A percentile compares a stretch with the other conserved stretches of the same genome.
Evolutionary conservation across 768 basidiomycete genomes (phyloP).

Genomic region (Tulasnella sp.): DNA sequence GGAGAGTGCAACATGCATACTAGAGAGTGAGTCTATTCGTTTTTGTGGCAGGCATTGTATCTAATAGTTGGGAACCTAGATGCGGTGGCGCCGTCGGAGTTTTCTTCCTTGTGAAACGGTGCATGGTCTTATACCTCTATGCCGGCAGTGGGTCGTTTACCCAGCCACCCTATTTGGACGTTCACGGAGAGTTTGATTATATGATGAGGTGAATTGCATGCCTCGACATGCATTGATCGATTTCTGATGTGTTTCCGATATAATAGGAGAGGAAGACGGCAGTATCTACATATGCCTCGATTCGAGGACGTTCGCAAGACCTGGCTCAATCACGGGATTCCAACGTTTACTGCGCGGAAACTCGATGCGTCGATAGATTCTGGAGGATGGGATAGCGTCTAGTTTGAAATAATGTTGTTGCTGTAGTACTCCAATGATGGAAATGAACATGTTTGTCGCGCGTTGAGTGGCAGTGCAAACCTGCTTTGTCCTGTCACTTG

Average conservation of each 20-base stretch:
- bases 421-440: neutral
- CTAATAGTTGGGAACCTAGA: constrained; percentile 43
- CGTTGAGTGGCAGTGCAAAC: neutral
- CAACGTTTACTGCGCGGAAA: constrained; percentile 83
- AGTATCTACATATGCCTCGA: constrained; percentile 76
- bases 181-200: constrained; percentile 89
- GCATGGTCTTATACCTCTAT: constrained; percentile 84
- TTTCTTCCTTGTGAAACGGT: constrained; percentile 89
- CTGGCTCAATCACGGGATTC: constrained; percentile 88
- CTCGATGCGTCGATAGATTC: constrained; percentile 81
- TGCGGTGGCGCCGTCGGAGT: constrained; percentile 87
- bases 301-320: constrained; percentile 89
- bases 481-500: neutral
- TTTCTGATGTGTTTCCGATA: neutral
- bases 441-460: neutral
- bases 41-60: neutral
- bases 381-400: constrained; percentile 92
- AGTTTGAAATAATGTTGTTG: constrained; percentile 13
- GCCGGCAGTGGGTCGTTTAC: constrained; percentile 85
- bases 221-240: neutral
- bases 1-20: constrained; percentile 97
- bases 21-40: constrained; percentile 65
- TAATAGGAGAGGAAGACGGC: constrained; percentile 76
- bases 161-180: constrained; percentile 86
- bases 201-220: constrained; percentile 67